phyloP scores from a whole-genome alignment of 495 filamentous ascomycete species.

The Trichoderma erinaceum region DNA sequence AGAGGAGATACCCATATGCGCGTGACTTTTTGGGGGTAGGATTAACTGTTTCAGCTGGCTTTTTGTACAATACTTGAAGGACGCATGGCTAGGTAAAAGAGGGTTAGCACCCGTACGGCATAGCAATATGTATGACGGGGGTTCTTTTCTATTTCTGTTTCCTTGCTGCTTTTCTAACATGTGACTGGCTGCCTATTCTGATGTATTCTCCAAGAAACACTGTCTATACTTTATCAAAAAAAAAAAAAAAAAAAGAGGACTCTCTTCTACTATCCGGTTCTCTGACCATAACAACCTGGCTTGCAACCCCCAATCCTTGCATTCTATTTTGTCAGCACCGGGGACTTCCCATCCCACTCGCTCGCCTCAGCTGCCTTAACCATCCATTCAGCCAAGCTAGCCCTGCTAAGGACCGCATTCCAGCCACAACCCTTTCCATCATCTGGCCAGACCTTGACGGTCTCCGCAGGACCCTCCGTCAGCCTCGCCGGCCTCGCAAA shows the following conservation, averaged over 20 bases:
- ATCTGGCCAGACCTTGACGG: slow-evolving; percentile 15
- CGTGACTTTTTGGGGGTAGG: not conserved
- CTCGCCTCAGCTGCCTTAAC: slow-evolving; percentile 35
- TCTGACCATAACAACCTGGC: not conserved
- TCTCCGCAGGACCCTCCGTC: slow-evolving; percentile 18
- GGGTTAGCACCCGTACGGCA: not conserved
- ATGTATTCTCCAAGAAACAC: no score
- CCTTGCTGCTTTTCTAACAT: not conserved
- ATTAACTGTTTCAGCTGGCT: not conserved
- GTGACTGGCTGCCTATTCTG: no score
- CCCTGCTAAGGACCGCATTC: slow-evolving; percentile 30
- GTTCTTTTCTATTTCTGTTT: not conserved
- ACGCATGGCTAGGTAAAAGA: not conserved
- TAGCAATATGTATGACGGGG: not conserved
- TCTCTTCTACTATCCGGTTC: not conserved
- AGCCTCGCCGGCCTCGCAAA: slow-evolving; percentile 18
- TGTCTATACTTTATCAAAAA: not conserved
- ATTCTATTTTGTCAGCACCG: slow-evolving; percentile 35
- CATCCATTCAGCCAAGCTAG: slow-evolving; percentile 38
- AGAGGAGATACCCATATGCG: not conserved
- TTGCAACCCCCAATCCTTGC: not conserved
- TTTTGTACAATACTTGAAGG: not conserved
- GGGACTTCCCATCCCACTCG: slow-evolving; percentile 31
- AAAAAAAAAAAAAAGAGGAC: not conserved
- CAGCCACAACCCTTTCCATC: slow-evolving; percentile 13